phyloP scores from a whole-genome alignment of 108 stramenopile species.

The Chaetoceros muelleri region DNA sequence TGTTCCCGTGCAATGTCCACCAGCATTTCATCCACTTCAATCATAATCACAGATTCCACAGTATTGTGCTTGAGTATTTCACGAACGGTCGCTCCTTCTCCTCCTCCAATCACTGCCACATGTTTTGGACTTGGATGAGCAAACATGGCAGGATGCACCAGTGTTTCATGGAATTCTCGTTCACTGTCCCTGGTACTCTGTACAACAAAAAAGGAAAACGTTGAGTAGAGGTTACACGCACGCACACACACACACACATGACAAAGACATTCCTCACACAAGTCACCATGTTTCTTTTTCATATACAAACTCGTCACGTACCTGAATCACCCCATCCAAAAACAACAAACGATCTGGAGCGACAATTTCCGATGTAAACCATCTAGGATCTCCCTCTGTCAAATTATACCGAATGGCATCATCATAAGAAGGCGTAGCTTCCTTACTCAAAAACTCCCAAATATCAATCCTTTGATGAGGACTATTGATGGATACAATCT shows the following conservation, averaged over 20 bases:
- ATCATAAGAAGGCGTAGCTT: slow-evolving; percentile 51
- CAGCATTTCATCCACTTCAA: slow-evolving; percentile 71
- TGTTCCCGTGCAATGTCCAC: slow-evolving; percentile 52
- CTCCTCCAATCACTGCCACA: slow-evolving; percentile 83
- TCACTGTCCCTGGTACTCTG: slow-evolving; percentile 42
- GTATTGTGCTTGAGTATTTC: slow-evolving; percentile 79
- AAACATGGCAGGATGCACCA: slow-evolving; percentile 92
- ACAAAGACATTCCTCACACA: background rate
- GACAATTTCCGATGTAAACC: slow-evolving; percentile 46
- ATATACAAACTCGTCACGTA: slow-evolving; percentile 1
- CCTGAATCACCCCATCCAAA: slow-evolving; percentile 53
- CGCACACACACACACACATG: background rate
- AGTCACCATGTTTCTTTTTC: no score
- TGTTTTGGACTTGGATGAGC: slow-evolving; percentile 67
- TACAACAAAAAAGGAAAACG: background rate
- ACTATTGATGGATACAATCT: slow-evolving; percentile 21
- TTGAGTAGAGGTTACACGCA: background rate
- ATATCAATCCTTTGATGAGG: slow-evolving; percentile 65
- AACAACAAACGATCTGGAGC: slow-evolving; percentile 54
- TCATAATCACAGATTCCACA: slow-evolving; percentile 72
- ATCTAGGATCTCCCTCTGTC: slow-evolving; percentile 60
- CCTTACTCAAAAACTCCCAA: slow-evolving; percentile 61
- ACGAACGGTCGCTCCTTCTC: slow-evolving; percentile 80
- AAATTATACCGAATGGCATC: slow-evolving; percentile 53
- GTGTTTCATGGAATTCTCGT: slow-evolving; percentile 83